Evolutionary conservation across 768 basidiomycete genomes (phyloP).

Genomic region (Boletus rubroflammeus): DNA sequence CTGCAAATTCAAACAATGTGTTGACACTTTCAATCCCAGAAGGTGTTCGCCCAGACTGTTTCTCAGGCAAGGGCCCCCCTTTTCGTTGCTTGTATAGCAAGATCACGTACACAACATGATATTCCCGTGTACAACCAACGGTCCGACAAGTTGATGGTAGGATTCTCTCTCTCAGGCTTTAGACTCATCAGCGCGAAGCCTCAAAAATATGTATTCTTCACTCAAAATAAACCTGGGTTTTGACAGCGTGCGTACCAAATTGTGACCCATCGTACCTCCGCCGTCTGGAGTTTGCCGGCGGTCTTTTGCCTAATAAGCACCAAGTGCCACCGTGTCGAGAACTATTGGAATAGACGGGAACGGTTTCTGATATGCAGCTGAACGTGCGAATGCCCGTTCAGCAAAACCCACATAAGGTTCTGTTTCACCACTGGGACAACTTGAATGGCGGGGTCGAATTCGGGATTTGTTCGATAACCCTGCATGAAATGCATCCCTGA

Average conservation of each 20-base stretch:
- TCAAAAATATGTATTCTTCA: conserved; percentile 8
- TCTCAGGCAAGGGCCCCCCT: conserved; percentile 25
- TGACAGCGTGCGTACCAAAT: conserved; percentile 26
- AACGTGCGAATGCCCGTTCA: conserved; percentile 12
- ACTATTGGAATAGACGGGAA: conserved; percentile 6
- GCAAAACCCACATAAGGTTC: conserved; percentile 12
- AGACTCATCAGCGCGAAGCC: conserved; percentile 13
- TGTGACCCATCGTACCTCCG: conserved; percentile 8
- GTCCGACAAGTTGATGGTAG: conserved; percentile 5
- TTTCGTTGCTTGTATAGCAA: conserved; percentile 12
- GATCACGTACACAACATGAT: conserved; percentile 28
- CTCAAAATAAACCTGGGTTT: conserved; percentile 5
- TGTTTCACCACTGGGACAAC: conserved; percentile 5
- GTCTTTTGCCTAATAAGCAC: conserved; percentile 1
- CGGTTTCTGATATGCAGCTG: conserved; percentile 3
- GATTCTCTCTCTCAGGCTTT: conserved; percentile 27
- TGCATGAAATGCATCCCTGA: background rate
- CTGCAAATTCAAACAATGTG: conserved; percentile 7
- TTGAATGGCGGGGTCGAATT: conserved; percentile 5
- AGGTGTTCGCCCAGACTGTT: conserved; percentile 4
- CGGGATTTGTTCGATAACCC: background rate
- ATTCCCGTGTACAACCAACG: conserved; percentile 6
- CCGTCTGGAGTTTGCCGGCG: conserved; percentile 13
- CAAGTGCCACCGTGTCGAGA: conserved; percentile 13
- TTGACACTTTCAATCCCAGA: conserved; percentile 9